Percentiles rank a stretch among this genome's conserved stretches.
Conservation (phyloP, 1,284 basidiomycete species). For the Leccinum insolens region DNA sequence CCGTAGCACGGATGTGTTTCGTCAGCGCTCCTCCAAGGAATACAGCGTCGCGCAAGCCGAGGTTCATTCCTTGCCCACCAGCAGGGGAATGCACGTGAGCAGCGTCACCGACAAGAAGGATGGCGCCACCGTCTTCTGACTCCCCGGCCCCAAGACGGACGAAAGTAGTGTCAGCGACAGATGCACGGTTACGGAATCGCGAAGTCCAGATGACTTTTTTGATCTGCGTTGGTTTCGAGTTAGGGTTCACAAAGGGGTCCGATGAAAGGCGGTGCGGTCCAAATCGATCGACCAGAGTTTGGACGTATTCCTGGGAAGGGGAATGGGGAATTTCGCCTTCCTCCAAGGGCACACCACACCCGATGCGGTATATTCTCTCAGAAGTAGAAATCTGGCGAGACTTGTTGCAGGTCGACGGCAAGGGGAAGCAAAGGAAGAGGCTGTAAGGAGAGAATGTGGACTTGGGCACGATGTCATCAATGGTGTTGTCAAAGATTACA, state of each 20-base stretch:
- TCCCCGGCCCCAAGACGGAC: neutral
- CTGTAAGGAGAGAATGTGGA: constrained; percentile 24
- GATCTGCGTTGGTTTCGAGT: neutral
- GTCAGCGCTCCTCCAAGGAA: constrained; percentile 31
- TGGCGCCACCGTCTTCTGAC: neutral
- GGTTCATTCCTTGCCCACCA: constrained; percentile 53
- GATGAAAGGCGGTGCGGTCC: constrained; percentile 17
- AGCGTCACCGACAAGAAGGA: constrained; percentile 43
- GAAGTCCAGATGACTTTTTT: constrained; percentile 36
- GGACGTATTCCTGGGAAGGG: constrained; percentile 39
- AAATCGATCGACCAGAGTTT: constrained; percentile 35
- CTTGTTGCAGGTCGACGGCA: constrained; percentile 32
- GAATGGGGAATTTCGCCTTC: constrained; percentile 31
- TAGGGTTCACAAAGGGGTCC: neutral
- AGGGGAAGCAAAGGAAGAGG: constrained; percentile 20
- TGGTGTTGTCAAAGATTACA: neutral
- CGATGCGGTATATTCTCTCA: constrained; percentile 37
- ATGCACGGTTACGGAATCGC: constrained; percentile 41
- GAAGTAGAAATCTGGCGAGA: constrained; percentile 9
- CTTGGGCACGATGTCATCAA: neutral
- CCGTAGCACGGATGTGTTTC: constrained; percentile 21
- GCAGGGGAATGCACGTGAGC: constrained; percentile 48
- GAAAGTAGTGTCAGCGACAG: constrained; percentile 33
- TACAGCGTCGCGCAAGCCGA: constrained; percentile 45
- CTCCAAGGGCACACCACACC: constrained; percentile 33